Evolutionary conservation across 2,329 filamentous ascomycete species (phyloP), one percentile per base, ranked within the genome.

Genomic region (Nemania bipapillata): DNA sequence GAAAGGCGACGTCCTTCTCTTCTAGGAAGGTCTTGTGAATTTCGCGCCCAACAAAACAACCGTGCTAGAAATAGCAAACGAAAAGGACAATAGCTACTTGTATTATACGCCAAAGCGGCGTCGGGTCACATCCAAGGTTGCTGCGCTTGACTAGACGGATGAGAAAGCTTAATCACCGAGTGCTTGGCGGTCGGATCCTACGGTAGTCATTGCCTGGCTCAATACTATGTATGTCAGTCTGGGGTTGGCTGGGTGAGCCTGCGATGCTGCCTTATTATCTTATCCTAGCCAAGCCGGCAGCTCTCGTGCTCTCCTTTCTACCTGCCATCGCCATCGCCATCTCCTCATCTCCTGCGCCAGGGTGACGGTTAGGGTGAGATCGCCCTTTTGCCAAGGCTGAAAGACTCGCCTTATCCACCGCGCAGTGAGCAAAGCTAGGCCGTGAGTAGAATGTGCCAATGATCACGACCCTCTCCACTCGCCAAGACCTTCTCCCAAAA

Each of bases 361-460:
- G 32, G 40, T 32, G 15, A 37, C 24, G 12, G 22, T 73, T 74
- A 57, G 65, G 60, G 71, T 70, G 68, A 67, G 70, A 63, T 65
- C 47, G 62, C 66, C 63, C 54, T 15, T 63, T 54, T 59, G 72
- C 73, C 74, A 74, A 76, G 74, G 71, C 71, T 71, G 54, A 58
- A n/a, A 56, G 32, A 42, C 58, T 68, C 50, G 70, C 66, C 73
- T 68, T 71, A 67, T 69, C 63, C 62, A 53, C 56, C 40, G 37
- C 61, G 40, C 61, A 40, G 53, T 26, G 57, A 56, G 32, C 40
- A 30, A 75, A 76, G 70, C 76, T 77, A 77, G 57, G 66, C 76
- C 74, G 58, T 73, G 75, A 77, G 69, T 71, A 77, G 76, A 77
- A 77, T 77, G 76, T 77, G 74, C 63, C 64, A 76, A 74, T 59